Percentiles rank a stretch among this genome's conserved stretches.
phyloP scores from a whole-genome alignment of 2,329 filamentous ascomycete species.

The Fusarium begoniae region DNA sequence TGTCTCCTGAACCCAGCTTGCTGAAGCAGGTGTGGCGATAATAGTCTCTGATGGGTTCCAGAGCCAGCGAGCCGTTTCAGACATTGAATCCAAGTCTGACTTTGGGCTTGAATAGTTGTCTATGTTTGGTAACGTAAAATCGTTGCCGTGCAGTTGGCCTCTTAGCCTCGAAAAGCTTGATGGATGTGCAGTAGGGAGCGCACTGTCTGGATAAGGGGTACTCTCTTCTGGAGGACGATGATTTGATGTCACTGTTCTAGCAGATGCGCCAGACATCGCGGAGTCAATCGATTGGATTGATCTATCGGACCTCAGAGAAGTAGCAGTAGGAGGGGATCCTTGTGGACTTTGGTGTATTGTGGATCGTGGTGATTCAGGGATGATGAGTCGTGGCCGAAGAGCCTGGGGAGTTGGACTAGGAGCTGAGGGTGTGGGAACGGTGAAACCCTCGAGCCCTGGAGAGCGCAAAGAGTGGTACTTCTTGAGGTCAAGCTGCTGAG shows the following conservation, averaged over 20 bases:
- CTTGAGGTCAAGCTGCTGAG: background rate
- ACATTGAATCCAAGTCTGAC: constrained; percentile 33
- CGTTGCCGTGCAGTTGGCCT: constrained; percentile 31
- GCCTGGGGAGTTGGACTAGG: constrained; percentile 47
- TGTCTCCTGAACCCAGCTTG: constrained; percentile 21
- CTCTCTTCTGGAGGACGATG: constrained; percentile 44
- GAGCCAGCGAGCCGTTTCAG: constrained; percentile 31
- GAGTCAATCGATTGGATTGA: background rate
- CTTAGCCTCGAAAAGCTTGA: constrained; percentile 12
- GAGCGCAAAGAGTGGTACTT: background rate
- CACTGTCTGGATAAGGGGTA: constrained; percentile 43
- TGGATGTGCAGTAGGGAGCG: constrained; percentile 34
- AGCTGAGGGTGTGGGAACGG: constrained; percentile 46
- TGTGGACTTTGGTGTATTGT: constrained; percentile 2
- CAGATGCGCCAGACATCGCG: constrained; percentile 34
- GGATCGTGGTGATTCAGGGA: constrained; percentile 37
- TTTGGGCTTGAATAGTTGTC: constrained; percentile 14
- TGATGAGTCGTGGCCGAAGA: constrained; percentile 43
- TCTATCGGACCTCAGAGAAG: background rate
- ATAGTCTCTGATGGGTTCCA: constrained; percentile 33
- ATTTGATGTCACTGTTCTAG: constrained; percentile 38
- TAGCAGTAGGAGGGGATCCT: background rate
- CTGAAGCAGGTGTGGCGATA: constrained; percentile 26
- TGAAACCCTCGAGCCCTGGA: background rate
- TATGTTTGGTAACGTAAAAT: constrained; percentile 7